Evolutionary conservation across 495 filamentous ascomycete species (phyloP), one percentile per base, ranked within the genome.

Genomic region (Podospora sp.): DNA sequence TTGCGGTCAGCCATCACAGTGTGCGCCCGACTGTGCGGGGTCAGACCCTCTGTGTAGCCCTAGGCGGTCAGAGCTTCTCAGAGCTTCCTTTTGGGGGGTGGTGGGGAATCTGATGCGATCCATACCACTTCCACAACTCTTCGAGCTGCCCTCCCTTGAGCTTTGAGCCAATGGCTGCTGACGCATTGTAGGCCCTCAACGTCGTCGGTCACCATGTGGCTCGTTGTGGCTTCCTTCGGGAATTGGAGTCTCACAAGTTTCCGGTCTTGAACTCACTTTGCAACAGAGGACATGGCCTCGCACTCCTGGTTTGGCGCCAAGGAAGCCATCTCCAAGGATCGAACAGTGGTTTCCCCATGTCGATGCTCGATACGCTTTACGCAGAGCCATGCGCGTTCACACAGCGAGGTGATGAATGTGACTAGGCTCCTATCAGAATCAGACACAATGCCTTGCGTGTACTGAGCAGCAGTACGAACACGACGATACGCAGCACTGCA

Each of bases 21-120:
- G 62, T 57, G 16, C 6, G 18, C n/a, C 29, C 2, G 29, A 65
- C 62, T 65, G 62, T 55, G 52, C 52, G 52, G 52, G 52, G 52
- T 55, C 20, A 22, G 52, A 26, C 52, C 52, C 52, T 60, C 33
- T 60, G 27, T 11, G 40, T 33, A 33, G 29, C 40, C 40, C 40
- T 14, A 14, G 40, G 12, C 40, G 40, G 40, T 46, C 40, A 46
- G 40, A 46, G 40, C 40, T 46, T 46, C 40, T 46, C 2, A 8
- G 29, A 33, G 29, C 29, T 33, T 2, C 12, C 5, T 14, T 18
- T 14, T 14, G 4, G 2, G 16, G 40, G 40, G 40, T 46, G 40
- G 40, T 46, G 40, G 40, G 40, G 40, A 12, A 12, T 46, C 40
- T 46, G 40, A 46, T 46, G 40, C 16, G 40, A 46, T n/a, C n/a